Evolutionary conservation across 768 basidiomycete species (phyloP).

Genomic region (Boletus pseudopeckii): DNA sequence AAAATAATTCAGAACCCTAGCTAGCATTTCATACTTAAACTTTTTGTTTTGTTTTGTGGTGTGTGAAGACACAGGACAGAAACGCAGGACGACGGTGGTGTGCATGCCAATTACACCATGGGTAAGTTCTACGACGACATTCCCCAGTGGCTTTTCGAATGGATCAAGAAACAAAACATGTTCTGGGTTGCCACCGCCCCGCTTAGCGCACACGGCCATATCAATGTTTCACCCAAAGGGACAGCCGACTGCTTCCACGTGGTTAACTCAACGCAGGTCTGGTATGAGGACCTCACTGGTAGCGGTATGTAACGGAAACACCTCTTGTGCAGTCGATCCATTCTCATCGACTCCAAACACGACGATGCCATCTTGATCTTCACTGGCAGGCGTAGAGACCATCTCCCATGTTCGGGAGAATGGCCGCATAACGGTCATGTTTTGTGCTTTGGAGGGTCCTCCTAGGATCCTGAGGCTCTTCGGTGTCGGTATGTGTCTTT

Average conservation of each 20-base stretch:
- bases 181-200: conserved; percentile 76
- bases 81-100: too few relatives aligned
- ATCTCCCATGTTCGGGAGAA: conserved; percentile 63
- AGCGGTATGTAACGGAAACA: conserved; percentile 53
- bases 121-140: conserved; percentile 58
- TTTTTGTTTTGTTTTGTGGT: too few relatives aligned
- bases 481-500: conserved; percentile 44
- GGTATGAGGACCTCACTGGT: conserved; percentile 73
- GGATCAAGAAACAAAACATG: conserved; percentile 61
- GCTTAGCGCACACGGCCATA: conserved; percentile 49
- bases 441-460: conserved; percentile 59
- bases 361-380: background rate
- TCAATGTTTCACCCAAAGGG: conserved; percentile 72
- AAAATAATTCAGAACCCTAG: too few relatives aligned
- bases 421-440: conserved; percentile 59
- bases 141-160: conserved; percentile 48
- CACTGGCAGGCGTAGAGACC: conserved; percentile 49
- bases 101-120: conserved; percentile 39
- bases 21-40: too few relatives aligned
- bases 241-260: conserved; percentile 62
- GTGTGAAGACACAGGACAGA: too few relatives aligned
- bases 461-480: conserved; percentile 57
- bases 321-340: background rate
- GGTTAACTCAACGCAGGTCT: conserved; percentile 50
- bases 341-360: background rate